These are phyloP conservation scores for Vanderwaltozyma tropicalis DNA, from an alignment of 805 yeast species.

Conservation along the genomic window DNA sequence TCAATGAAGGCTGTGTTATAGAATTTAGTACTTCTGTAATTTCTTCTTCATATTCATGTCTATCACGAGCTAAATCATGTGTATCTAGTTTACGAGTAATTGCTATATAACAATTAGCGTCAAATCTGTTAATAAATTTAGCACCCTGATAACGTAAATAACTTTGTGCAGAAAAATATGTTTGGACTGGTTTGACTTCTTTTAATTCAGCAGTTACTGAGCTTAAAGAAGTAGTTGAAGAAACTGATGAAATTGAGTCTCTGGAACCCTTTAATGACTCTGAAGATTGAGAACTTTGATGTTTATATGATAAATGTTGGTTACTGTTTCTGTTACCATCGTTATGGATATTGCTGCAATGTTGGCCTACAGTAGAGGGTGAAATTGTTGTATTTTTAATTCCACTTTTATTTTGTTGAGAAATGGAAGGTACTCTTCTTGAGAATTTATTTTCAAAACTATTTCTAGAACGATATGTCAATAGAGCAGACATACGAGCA, in stretches of 20 bases:
- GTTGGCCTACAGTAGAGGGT: conserved; percentile 43
- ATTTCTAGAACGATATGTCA: conserved; percentile 86
- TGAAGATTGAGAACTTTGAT: conserved; percentile 9
- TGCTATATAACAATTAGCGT: conserved; percentile 93
- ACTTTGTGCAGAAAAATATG: conserved; percentile 88
- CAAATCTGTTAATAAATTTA: conserved; percentile 81
- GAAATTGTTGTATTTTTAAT: background rate
- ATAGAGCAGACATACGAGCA: conserved; percentile 92
- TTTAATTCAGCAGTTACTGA: conserved; percentile 16
- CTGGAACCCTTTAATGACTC: conserved; percentile 14
- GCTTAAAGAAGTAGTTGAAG: conserved; percentile 18
- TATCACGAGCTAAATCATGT: conserved; percentile 81
- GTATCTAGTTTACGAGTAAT: conserved; percentile 91
- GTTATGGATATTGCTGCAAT: conserved; percentile 76
- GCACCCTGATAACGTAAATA: conserved; percentile 90
- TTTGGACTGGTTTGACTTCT: conserved; percentile 32
- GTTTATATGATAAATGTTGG: conserved; percentile 2
- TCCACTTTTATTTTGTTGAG: conserved; percentile 22
- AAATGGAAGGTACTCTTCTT: conserved; percentile 52
- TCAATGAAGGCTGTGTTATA: conserved; percentile 63
- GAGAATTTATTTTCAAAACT: conserved; percentile 89
- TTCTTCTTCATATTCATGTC: conserved; percentile 34
- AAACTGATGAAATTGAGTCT: conserved; percentile 18
- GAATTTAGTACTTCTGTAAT: conserved; percentile 41
- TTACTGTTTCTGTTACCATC: conserved; percentile 50